Evolutionary conservation across 192 early-diverging fungal species (phyloP), one percentile per base, ranked within the genome.

Genomic region (Chytriomyces sp.): DNA sequence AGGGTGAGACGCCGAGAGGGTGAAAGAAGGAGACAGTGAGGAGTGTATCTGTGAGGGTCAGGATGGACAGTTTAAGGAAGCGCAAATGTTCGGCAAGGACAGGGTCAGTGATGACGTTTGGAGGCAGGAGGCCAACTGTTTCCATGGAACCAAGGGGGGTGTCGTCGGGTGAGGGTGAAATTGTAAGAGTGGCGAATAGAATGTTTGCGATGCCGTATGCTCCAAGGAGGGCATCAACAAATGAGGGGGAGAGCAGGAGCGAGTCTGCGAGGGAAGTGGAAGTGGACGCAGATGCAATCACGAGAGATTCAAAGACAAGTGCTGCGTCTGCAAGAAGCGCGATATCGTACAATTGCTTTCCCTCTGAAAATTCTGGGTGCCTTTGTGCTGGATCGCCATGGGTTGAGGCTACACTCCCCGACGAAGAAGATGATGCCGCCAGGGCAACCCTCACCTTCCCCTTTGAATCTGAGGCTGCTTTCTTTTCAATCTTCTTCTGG

Each of bases 1-100:
- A 59, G 39, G 54, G 52, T 8, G 44, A 26, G 17, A 64, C 17
- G 37, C 63, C 25, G 28, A 76, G 52, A 19, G 62, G 78, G 6
- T 66, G 64, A 38, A 89, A 86, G 52, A 82, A 85, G 38, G 70
- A 78, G 3, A 76, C 72, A 26, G 86, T 72, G 26, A 90, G 52
- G n/a, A 86, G 70, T 33, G 81, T 74, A 52, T 89, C 81, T 28
- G 86, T 63, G 3, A 86, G 78, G 5, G 82, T 78, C 0, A 90
- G 69, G 25, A 88, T 69, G 26, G 76, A 62, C 5, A 79, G 73
- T 58, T 90, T 88, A 12, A 90, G 54, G 28, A 78, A 73, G 4
- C 77, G 39, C 28, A 77, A 38, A 12, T 74, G 39, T 22, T 65
- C 4, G 17, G 54, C 52, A 6, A 76, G 37, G 17, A 63, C 74